Evolutionary conservation across 139 green algal genomes (phyloP).

Genomic region (Tetradesmus obliquus): DNA sequence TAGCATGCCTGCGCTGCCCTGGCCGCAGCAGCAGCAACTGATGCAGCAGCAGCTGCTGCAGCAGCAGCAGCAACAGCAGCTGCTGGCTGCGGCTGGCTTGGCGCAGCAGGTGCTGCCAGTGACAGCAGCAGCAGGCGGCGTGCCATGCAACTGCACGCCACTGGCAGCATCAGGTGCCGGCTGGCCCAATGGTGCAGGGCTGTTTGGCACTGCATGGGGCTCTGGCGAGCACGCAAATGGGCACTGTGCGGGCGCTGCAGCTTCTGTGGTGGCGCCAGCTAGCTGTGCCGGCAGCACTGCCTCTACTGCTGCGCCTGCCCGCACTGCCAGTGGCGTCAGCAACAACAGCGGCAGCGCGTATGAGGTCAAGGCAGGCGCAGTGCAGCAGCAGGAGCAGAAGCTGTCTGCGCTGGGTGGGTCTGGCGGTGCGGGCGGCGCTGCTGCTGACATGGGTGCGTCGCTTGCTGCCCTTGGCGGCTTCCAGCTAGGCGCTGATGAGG

Average conservation of each 20-base stretch:
- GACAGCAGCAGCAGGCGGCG: not conserved
- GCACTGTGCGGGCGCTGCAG: not conserved
- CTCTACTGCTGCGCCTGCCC: not conserved
- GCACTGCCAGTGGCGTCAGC: not conserved
- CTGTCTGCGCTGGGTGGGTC: not conserved
- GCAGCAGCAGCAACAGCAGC: constrained; percentile 31
- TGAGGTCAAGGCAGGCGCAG: not conserved
- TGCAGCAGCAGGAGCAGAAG: no score
- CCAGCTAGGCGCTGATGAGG: constrained; percentile 17
- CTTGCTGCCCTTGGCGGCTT: constrained; percentile 5
- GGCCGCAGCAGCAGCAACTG: not conserved
- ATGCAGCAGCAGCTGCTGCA: not conserved
- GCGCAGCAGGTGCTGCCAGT: not conserved
- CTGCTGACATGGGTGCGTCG: not conserved
- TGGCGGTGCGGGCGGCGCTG: not conserved
- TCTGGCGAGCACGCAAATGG: not conserved
- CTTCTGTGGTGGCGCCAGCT: not conserved
- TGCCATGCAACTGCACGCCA: not conserved
- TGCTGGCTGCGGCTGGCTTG: not conserved
- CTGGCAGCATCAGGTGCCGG: not conserved
- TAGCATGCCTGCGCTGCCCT: not conserved
- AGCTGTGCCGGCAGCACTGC: not conserved
- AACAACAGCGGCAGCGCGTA: not conserved
- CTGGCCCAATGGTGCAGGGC: no score
- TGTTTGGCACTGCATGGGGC: not conserved